phyloP scores from a whole-genome alignment of 805 yeast species.

The Kodamaea jinghongensis region DNA sequence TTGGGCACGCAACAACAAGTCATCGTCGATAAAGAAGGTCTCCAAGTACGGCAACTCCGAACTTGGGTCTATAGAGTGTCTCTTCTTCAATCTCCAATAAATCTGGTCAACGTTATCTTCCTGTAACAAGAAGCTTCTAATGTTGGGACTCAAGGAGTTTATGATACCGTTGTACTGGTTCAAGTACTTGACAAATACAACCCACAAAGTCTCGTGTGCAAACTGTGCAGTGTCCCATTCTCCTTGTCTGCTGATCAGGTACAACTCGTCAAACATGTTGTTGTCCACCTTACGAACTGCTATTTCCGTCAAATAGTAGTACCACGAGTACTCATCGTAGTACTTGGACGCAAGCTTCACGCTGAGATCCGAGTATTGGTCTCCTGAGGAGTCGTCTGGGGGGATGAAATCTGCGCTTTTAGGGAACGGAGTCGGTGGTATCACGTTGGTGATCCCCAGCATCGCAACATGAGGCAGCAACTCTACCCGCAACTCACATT shows the following conservation, averaged over 20 bases:
- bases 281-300: slow-evolving; percentile 41
- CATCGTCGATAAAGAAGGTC: slow-evolving; percentile 35
- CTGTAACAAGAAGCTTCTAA: slow-evolving; percentile 30
- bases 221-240: slow-evolving; percentile 28
- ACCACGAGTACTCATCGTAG: slow-evolving; percentile 33
- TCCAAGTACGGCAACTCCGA: slow-evolving; percentile 22
- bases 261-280: slow-evolving; percentile 31
- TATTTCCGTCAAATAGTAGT: slow-evolving; percentile 36
- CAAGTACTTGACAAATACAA: slow-evolving; percentile 27
- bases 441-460: slow-evolving; percentile 30
- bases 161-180: slow-evolving; percentile 39
- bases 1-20: slow-evolving; percentile 30
- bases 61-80: slow-evolving; percentile 6
- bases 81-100: slow-evolving; percentile 24
- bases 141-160: slow-evolving; percentile 33
- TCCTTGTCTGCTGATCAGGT: slow-evolving; percentile 9
- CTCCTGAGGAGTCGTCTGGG: slow-evolving; percentile 9
- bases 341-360: slow-evolving; percentile 22
- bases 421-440: slow-evolving; percentile 34
- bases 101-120: slow-evolving; percentile 32
- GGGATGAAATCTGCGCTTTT: slow-evolving; percentile 25
- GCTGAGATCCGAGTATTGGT: slow-evolving; percentile 20
- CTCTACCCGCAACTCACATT: slow-evolving; percentile 35
- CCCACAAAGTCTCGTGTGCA: slow-evolving; percentile 22
- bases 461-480: slow-evolving; percentile 31